Evolutionary conservation across 2,329 filamentous ascomycete species (phyloP).

Genomic region (Pseudopithomyces maydicus): DNA sequence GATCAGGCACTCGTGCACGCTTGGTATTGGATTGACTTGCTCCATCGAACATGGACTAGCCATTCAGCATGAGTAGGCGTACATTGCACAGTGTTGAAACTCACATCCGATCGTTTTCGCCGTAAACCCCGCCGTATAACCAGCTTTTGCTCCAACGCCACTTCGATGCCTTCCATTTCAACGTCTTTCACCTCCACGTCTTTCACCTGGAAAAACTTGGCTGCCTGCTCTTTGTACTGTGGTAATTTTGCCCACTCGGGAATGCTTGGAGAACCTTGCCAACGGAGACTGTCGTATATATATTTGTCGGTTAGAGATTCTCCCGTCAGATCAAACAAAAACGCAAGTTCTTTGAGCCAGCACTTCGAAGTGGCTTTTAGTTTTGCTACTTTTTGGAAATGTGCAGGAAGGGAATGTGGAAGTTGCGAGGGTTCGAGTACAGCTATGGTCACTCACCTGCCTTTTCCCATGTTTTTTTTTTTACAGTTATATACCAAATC

Average conservation of each 20-base stretch:
- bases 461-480: too few species aligned
- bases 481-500: background rate
- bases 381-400: too few species aligned
- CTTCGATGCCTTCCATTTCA: constrained; percentile 1
- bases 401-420: too few species aligned
- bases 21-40: background rate
- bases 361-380: too few species aligned
- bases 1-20: background rate
- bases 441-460: too few species aligned
- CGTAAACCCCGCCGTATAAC: background rate
- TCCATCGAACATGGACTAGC: background rate
- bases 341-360: too few species aligned
- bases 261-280: background rate
- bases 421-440: too few species aligned
- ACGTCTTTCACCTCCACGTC: background rate
- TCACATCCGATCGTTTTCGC: constrained; percentile 1
- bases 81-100: background rate
- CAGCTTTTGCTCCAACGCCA: background rate
- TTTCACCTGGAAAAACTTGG: background rate
- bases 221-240: background rate
- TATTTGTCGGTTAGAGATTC: too few species aligned
- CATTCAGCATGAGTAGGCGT: background rate
- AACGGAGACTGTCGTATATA: background rate
- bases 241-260: constrained; percentile 1
- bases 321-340: too few species aligned